These are phyloP conservation scores for Schoenoplectus triqueter DNA, from an alignment of 202 grass and related monocot species.

Conservation along the genomic window DNA sequence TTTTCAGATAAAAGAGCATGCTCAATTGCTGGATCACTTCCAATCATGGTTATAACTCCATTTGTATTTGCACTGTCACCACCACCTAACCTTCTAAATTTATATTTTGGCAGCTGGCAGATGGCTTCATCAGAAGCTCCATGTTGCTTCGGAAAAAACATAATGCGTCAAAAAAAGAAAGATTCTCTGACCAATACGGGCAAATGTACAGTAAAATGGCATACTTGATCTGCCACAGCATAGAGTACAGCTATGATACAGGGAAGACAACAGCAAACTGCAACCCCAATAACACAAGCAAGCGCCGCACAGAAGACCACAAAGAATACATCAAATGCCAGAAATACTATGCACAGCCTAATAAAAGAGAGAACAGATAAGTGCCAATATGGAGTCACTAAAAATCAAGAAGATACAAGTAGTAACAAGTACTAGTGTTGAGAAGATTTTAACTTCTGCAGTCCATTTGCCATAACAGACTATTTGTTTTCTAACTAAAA, in stretches of 20 bases:
- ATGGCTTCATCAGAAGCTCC: conserved; percentile 54
- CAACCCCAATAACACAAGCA: conserved; percentile 49
- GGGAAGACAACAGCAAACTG: conserved; percentile 57
- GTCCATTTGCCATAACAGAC: not conserved
- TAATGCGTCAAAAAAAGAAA: not conserved
- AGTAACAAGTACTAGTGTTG: not conserved
- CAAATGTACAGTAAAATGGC: not conserved
- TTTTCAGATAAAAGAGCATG: conserved; percentile 42
- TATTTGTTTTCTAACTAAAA: not conserved
- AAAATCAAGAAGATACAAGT: no score
- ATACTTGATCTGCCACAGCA: conserved; percentile 57
- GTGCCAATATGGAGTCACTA: no score
- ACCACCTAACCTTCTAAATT: conserved; percentile 42
- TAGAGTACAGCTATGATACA: conserved; percentile 63
- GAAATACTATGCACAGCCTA: conserved; percentile 62
- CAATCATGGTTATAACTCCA: conserved; percentile 46
- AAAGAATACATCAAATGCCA: conserved; percentile 62
- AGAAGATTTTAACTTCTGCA: conserved; percentile 12
- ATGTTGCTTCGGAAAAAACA: conserved; percentile 37
- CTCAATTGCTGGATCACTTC: conserved; percentile 46
- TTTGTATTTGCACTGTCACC: conserved; percentile 23
- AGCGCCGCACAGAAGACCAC: conserved; percentile 57
- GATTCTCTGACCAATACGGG: not conserved
- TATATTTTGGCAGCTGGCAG: conserved; percentile 51
- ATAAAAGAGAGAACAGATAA: conserved; percentile 13